These are phyloP conservation scores for Komagataella populi DNA, from an alignment of 805 yeast species.

Conservation along the genomic window DNA sequence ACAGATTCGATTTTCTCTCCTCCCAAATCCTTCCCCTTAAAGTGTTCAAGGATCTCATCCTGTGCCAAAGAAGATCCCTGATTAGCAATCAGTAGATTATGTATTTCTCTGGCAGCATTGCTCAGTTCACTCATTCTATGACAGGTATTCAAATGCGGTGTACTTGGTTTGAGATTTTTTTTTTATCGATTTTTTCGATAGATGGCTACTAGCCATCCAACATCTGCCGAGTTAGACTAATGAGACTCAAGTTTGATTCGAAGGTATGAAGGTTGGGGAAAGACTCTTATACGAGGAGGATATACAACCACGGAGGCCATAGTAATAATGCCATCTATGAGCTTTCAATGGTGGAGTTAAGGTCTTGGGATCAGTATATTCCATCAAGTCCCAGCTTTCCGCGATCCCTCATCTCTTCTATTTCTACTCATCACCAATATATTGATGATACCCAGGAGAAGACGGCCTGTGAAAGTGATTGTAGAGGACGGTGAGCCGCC, in stretches of 20 bases:
- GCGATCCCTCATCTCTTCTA: background rate
- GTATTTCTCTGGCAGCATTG: background rate
- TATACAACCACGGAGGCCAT: background rate
- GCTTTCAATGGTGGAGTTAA: background rate
- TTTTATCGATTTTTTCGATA: background rate
- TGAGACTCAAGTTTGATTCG: too few relatives aligned
- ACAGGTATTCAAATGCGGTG: background rate
- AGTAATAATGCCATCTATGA: background rate
- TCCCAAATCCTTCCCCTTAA: background rate
- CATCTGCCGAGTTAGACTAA: background rate
- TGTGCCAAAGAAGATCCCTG: slow-evolving; percentile 47
- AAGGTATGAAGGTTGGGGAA: background rate
- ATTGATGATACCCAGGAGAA: background rate
- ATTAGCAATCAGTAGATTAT: slow-evolving; percentile 5
- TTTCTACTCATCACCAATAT: background rate
- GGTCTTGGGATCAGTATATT: background rate
- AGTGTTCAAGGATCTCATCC: slow-evolving; percentile 43
- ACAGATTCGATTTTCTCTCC: slow-evolving; percentile 24
- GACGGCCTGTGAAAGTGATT: background rate
- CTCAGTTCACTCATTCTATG: background rate
- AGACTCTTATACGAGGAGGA: background rate
- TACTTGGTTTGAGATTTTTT: background rate
- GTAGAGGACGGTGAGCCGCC: background rate
- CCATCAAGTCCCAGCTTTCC: background rate
- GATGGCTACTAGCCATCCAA: background rate